phyloP scores from a whole-genome alignment of 2,329 filamentous ascomycete genomes.

The Elsinoe necatrix region DNA sequence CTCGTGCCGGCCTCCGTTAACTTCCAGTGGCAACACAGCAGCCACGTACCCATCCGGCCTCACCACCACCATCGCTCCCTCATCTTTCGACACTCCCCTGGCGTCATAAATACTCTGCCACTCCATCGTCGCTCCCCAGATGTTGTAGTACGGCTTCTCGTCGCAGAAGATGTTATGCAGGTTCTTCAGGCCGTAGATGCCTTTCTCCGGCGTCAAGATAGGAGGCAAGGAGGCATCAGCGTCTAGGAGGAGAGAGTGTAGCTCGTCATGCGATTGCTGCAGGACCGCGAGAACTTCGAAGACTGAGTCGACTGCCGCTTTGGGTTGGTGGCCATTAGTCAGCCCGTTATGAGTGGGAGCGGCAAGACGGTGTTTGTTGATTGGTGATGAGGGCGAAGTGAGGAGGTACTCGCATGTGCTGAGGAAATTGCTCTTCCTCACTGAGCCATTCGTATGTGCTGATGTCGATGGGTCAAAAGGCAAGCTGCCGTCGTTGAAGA shows the following conservation, averaged over 20 bases:
- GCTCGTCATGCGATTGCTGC: conserved; percentile 35
- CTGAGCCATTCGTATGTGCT: neutral
- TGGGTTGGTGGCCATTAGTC: neutral
- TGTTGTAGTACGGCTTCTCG: conserved; percentile 31
- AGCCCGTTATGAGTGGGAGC: conserved; percentile 30
- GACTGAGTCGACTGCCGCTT: conserved; percentile 31
- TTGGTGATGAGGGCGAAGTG: conserved; percentile 18
- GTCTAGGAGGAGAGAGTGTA: conserved; percentile 33
- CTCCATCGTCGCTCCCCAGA: conserved; percentile 31
- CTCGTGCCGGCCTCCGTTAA: conserved; percentile 16
- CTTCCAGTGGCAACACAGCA: conserved; percentile 26
- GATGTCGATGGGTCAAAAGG: neutral
- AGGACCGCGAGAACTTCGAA: conserved; percentile 45
- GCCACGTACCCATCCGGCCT: conserved; percentile 61
- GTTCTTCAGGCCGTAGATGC: conserved; percentile 28
- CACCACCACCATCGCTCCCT: conserved; percentile 51
- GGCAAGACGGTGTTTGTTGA: conserved; percentile 28
- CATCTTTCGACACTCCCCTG: conserved; percentile 49
- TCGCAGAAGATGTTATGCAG: conserved; percentile 40
- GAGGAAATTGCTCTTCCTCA: neutral
- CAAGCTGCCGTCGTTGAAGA: conserved; percentile 22
- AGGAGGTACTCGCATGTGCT: conserved; percentile 15
- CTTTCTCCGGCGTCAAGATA: conserved; percentile 38
- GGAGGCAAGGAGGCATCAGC: conserved; percentile 25
- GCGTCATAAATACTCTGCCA: conserved; percentile 43